phyloP scores from a whole-genome alignment of 2,329 filamentous ascomycete genomes.

The Mariannaea elegans region DNA sequence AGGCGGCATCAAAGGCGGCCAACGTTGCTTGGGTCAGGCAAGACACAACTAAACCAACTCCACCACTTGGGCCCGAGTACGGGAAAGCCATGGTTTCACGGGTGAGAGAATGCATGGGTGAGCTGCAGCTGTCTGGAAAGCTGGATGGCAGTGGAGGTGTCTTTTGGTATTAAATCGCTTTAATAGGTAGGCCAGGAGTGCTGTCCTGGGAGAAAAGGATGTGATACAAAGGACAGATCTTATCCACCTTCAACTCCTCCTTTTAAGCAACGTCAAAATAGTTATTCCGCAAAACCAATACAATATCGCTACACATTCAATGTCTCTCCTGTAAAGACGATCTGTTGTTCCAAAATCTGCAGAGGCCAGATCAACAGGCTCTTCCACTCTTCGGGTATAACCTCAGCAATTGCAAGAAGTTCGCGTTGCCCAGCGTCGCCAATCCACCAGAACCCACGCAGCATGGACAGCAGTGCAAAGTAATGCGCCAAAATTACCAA shows the following conservation, averaged over 20 bases:
- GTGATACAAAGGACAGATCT: too few relatives aligned
- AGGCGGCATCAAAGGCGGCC: constrained; percentile 6
- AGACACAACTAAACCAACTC: constrained; percentile 31
- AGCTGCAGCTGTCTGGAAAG: constrained; percentile 34
- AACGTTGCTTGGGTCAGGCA: constrained; percentile 36
- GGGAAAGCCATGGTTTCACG: constrained; percentile 37
- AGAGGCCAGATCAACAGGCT: constrained; percentile 16
- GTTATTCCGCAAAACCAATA: too few relatives aligned
- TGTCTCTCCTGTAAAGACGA: constrained; percentile 13
- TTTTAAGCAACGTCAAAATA: too few relatives aligned
- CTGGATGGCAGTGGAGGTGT: constrained; percentile 19
- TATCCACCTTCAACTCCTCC: too few relatives aligned
- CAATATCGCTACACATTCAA: background rate
- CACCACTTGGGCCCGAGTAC: constrained; percentile 40
- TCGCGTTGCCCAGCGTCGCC: constrained; percentile 6
- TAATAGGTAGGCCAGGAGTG: background rate
- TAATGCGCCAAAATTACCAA: constrained; percentile 17
- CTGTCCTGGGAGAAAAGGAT: too few relatives aligned
- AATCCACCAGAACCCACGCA: constrained; percentile 14
- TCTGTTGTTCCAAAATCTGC: constrained; percentile 16
- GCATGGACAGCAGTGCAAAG: constrained; percentile 16
- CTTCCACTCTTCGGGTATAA: constrained; percentile 8
- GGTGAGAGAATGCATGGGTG: constrained; percentile 33
- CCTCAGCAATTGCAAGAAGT: constrained; percentile 2
- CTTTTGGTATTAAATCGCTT: constrained; percentile 11